These are phyloP conservation scores for Pisolithus marmoratus DNA, from an alignment of 768 basidiomycete species.

Conservation along the genomic window DNA sequence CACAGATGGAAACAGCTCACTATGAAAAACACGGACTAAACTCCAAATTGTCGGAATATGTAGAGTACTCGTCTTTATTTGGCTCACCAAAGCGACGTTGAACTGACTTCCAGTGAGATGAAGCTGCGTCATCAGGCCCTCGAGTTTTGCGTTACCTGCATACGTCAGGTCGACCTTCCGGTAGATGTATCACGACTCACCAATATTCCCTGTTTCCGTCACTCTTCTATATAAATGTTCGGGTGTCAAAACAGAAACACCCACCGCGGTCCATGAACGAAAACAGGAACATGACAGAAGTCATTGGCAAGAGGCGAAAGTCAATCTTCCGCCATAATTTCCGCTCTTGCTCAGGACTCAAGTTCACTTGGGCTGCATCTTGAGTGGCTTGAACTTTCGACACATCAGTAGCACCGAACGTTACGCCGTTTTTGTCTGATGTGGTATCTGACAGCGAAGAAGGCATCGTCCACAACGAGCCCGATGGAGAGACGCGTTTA, in stretches of 20 bases:
- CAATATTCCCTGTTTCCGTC: conserved; percentile 45
- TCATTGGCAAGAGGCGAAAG: conserved; percentile 49
- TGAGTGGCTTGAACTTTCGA: background rate
- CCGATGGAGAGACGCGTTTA: too few relatives aligned
- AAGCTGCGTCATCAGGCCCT: conserved; percentile 54
- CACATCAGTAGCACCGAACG: background rate
- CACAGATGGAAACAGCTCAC: conserved; percentile 30
- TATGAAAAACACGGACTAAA: conserved; percentile 65
- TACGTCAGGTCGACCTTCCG: background rate
- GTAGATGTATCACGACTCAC: conserved; percentile 22
- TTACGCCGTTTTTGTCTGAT: background rate
- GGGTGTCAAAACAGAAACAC: conserved; percentile 5
- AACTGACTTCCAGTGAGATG: conserved; percentile 53
- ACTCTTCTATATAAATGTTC: background rate
- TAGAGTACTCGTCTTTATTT: background rate
- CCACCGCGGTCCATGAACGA: conserved; percentile 60
- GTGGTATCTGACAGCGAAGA: background rate
- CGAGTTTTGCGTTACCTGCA: conserved; percentile 57
- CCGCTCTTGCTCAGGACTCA: conserved; percentile 39
- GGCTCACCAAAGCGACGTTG: conserved; percentile 56
- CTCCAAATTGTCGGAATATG: background rate
- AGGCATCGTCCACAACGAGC: background rate
- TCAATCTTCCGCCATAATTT: conserved; percentile 57
- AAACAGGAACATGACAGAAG: conserved; percentile 55
- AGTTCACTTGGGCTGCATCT: background rate